Base-by-base conservation (phyloP, 2,329 filamentous ascomycete genomes). In the Kalmusia sp. region DNA sequence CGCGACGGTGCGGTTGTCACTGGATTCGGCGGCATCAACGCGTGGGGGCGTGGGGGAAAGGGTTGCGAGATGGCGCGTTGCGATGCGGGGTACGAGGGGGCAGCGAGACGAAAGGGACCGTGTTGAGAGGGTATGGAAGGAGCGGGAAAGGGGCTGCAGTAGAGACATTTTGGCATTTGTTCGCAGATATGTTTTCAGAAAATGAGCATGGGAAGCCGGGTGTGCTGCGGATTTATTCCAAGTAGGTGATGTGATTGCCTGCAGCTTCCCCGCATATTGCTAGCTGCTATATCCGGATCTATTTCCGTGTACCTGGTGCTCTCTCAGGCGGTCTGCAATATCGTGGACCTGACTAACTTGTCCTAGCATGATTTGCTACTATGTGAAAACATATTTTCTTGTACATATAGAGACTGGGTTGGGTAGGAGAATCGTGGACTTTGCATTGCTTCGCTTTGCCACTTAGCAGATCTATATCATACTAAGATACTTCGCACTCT, bases 1-100 rank as follows among this genome's bases (percentile, higher is more conserved):
- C 25, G 76, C 76, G 4, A 80, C 74, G 1, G 65, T 69, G 33
- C 71, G 73, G 62, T 81, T 82, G 25, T 68, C 69, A 12, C 61
- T 65, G 12, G 70, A 69, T 43, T 80, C 76, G 8, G 62, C 62
- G 51, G 65, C 60, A 45, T 71, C 65, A 17, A 71, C 67, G 33
- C 63, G 68, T 14, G 54, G 49, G 7, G 64, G 24, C 28, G 62
- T 54, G 33, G 63, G 52, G 9, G 59, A 58, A 7, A 46, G 61
- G 58, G 40, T 61, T 61, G 31, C 41, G 50, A n/a, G 50, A 40
- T 21, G 50, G 52, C 1, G 65, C 55, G 24, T 14, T 22, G 17
- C 19, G 30, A 45, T 11, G 19, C 14, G 14, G 15, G 30, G 21
- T 14, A 17, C 21, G 30, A 7, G n/a, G 9, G 25, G 27, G 46